These are phyloP conservation scores for Prunus salicina DNA, from an alignment of 306 rosid species.

Conservation along the genomic window DNA sequence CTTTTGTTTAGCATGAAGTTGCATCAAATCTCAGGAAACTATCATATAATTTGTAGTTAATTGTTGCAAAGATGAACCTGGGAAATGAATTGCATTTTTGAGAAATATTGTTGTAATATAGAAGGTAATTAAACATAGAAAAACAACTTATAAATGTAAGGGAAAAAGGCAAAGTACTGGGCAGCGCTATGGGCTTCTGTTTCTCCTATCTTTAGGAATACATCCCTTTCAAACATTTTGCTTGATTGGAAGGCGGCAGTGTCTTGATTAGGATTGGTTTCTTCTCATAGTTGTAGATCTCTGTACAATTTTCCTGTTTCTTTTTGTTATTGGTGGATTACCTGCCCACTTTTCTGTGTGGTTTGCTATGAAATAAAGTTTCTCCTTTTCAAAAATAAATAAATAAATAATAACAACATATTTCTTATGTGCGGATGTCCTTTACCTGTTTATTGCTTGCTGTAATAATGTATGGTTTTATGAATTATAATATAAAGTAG, in stretches of 20 bases:
- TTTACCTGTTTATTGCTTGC: slow-evolving; percentile 1
- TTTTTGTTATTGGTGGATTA: too few species aligned
- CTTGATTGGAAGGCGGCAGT: too few species aligned
- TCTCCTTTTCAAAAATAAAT: background rate
- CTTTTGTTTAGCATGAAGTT: background rate
- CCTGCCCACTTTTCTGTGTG: too few species aligned
- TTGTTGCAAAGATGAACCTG: background rate
- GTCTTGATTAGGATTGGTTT: too few species aligned
- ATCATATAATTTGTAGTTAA: background rate
- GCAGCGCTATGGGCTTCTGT: too few species aligned
- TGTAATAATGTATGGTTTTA: background rate
- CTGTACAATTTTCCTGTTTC: too few species aligned
- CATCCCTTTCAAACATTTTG: too few species aligned
- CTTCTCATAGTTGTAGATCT: too few species aligned
- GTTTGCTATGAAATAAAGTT: too few species aligned
- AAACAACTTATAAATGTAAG: background rate
- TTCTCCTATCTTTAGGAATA: too few species aligned
- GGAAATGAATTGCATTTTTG: background rate
- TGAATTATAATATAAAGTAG: background rate
- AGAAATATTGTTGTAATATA: background rate
- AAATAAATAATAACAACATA: background rate
- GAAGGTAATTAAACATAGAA: background rate
- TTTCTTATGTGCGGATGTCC: background rate
- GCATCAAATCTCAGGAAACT: background rate
- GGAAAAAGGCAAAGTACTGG: too few species aligned